Percentiles rank a stretch among this genome's conserved stretches.
Evolutionary conservation across 2,329 filamentous ascomycete species (phyloP).

Genomic region (Aspergillus sergii): DNA sequence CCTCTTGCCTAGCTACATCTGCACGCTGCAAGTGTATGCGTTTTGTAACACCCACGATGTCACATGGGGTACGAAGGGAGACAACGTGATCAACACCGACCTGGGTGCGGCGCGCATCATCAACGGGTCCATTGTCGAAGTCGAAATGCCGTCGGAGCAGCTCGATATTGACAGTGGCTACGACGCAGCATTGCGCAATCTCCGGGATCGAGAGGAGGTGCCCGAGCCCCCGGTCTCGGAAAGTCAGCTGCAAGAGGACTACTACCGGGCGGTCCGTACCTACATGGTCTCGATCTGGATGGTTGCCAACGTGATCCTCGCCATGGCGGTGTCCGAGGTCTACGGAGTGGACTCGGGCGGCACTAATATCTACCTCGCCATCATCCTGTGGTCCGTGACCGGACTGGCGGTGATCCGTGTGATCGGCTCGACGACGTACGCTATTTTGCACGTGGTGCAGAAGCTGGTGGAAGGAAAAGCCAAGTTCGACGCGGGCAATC

Average conservation of each 20-base stretch:
- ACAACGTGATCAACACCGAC: slow-evolving; percentile 92
- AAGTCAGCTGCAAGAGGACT: slow-evolving; percentile 90
- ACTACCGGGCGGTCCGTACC: slow-evolving; percentile 94
- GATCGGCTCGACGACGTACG: slow-evolving; percentile 77
- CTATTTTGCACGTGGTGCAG: slow-evolving; percentile 80
- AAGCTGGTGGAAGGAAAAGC: slow-evolving; percentile 84
- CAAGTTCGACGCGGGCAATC: slow-evolving; percentile 51
- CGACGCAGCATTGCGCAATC: slow-evolving; percentile 93
- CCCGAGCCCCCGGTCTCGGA: slow-evolving; percentile 64
- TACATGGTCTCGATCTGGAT: slow-evolving; percentile 99
- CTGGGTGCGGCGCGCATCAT: slow-evolving; percentile 81
- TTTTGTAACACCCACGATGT: slow-evolving; percentile 99
- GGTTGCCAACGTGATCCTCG: slow-evolving; percentile 85
- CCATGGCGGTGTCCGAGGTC: slow-evolving; percentile 88
- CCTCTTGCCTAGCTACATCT: slow-evolving; percentile 90
- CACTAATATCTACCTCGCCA: slow-evolving; percentile 85
- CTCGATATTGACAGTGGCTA: slow-evolving; percentile 98
- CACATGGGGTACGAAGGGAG: slow-evolving; percentile 97
- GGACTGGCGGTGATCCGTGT: slow-evolving; percentile 84
- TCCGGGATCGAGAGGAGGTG: slow-evolving; percentile 89
- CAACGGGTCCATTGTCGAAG: slow-evolving; percentile 77
- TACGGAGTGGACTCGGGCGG: slow-evolving; percentile 73
- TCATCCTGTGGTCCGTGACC: slow-evolving; percentile 92
- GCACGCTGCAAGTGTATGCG: slow-evolving; percentile 95
- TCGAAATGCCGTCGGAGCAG: slow-evolving; percentile 98